Percentiles rank a stretch among this genome's conserved stretches.
These are phyloP conservation scores for Raphanus hybrid DNA, from an alignment of 441 rosid genomes.

Conservation along the genomic window DNA sequence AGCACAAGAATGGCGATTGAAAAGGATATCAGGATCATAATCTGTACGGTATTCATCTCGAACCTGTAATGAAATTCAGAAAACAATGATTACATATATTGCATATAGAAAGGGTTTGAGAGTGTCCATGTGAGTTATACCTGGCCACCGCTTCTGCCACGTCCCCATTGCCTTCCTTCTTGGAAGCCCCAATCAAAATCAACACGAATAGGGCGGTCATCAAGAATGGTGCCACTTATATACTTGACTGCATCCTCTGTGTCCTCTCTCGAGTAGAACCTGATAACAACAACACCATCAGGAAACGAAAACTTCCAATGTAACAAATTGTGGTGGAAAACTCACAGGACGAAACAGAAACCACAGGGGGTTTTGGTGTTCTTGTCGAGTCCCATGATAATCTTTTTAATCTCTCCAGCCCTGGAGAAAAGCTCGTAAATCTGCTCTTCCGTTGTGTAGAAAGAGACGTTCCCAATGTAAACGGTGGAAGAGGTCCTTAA, in stretches of 20 bases:
- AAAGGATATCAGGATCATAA: conserved; percentile 99
- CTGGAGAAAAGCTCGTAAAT: conserved; percentile 94
- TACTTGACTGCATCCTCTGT: conserved; percentile 94
- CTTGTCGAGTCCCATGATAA: conserved; percentile 97
- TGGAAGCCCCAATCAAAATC: conserved; percentile 99
- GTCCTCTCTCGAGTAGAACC: conserved; percentile 96
- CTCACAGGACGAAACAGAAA: conserved; percentile 88
- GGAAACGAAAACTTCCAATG: background rate
- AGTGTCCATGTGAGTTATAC: conserved; percentile 35
- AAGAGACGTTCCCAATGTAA: conserved; percentile 92
- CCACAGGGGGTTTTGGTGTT: conserved; percentile 96
- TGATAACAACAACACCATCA: conserved; percentile 37
- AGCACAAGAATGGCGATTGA: background rate
- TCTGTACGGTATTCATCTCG: conserved; percentile 99
- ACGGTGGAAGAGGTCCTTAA: conserved; percentile 68
- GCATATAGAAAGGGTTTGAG: background rate
- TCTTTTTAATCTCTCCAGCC: conserved; percentile 94
- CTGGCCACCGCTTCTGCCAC: conserved; percentile 99
- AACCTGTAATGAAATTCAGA: conserved; percentile 56
- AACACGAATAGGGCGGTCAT: conserved; percentile 96
- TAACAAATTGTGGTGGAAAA: background rate
- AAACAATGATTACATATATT: background rate
- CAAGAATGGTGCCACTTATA: conserved; percentile 94
- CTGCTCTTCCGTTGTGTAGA: conserved; percentile 96
- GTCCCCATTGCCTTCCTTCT: conserved; percentile 99